These are phyloP conservation scores for Gillenia trifoliata DNA, from an alignment of 306 rosid genomes.

Conservation along the genomic window DNA sequence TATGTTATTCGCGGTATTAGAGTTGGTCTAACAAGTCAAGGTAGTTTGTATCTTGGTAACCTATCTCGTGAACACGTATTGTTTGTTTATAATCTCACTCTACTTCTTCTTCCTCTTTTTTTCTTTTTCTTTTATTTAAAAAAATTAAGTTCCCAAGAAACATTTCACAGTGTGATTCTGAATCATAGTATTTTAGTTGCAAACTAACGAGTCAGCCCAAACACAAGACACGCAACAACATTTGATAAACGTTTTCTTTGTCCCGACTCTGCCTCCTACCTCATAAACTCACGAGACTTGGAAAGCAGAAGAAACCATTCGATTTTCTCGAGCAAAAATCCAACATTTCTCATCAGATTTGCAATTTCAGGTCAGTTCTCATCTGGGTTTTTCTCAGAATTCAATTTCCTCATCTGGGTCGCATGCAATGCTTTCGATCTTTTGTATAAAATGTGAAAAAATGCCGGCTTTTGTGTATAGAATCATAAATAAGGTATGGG, in stretches of 20 bases:
- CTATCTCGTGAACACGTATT: too few relatives aligned
- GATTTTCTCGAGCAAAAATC: neutral
- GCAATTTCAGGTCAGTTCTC: slow-evolving; percentile 18
- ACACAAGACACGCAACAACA: neutral
- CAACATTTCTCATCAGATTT: neutral
- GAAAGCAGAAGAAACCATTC: neutral
- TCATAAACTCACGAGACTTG: neutral
- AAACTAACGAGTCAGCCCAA: neutral
- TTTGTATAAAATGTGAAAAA: neutral
- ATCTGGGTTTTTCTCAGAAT: neutral
- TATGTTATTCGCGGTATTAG: too few relatives aligned
- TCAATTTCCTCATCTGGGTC: neutral
- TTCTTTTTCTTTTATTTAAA: neutral
- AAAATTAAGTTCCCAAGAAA: neutral
- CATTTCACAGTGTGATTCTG: too few relatives aligned
- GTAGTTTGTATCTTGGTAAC: too few relatives aligned
- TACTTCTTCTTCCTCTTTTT: too few relatives aligned
- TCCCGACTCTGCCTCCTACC: neutral
- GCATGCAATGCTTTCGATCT: neutral
- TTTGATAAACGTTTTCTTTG: neutral
- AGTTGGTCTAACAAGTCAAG: too few relatives aligned
- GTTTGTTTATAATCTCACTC: too few relatives aligned
- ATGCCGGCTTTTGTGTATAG: neutral
- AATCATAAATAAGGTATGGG: slow-evolving; percentile 6
- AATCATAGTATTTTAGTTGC: neutral